Evolutionary conservation across 2,329 filamentous ascomycete genomes (phyloP).

Genomic region (Ophiosphaerella herpotricha): DNA sequence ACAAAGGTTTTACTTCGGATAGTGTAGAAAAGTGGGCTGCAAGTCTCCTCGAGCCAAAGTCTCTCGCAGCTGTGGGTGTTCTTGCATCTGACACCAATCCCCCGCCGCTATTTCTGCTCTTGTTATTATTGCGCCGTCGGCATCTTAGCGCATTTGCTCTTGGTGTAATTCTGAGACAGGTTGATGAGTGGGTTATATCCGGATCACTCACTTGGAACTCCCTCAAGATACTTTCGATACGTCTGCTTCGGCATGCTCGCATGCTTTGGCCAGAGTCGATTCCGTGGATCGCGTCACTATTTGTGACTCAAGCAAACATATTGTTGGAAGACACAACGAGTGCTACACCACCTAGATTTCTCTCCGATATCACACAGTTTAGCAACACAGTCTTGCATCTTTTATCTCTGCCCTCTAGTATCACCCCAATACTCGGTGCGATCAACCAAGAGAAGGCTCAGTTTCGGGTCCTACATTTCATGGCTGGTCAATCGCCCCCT

Average conservation of each 20-base stretch:
- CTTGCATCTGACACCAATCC: constrained; percentile 16
- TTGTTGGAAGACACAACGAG: constrained; percentile 12
- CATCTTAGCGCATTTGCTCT: constrained; percentile 27
- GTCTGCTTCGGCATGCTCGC: constrained; percentile 39
- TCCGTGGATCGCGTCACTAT: constrained; percentile 37
- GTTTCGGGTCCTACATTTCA: constrained; percentile 60
- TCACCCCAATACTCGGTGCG: constrained; percentile 55
- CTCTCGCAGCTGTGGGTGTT: constrained; percentile 20
- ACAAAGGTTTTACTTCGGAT: constrained; percentile 17
- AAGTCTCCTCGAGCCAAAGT: constrained; percentile 22
- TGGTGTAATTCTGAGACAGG: constrained; percentile 28
- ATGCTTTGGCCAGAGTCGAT: constrained; percentile 36
- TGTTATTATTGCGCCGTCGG: constrained; percentile 38
- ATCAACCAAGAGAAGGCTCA: constrained; percentile 61
- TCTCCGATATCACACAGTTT: constrained; percentile 41
- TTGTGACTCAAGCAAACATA: constrained; percentile 26
- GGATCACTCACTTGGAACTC: constrained; percentile 25
- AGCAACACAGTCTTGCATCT: constrained; percentile 57
- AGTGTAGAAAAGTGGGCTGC: constrained; percentile 31
- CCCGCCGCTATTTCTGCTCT: constrained; percentile 38
- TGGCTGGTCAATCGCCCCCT: constrained; percentile 60
- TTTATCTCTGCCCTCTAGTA: constrained; percentile 54
- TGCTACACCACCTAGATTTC: constrained; percentile 4
- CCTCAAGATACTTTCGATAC: constrained; percentile 30
- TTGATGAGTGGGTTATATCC: constrained; percentile 17